Evolutionary conservation across 805 yeast species (phyloP), one percentile per base, ranked within the genome.

Genomic region (Candida schatavii): DNA sequence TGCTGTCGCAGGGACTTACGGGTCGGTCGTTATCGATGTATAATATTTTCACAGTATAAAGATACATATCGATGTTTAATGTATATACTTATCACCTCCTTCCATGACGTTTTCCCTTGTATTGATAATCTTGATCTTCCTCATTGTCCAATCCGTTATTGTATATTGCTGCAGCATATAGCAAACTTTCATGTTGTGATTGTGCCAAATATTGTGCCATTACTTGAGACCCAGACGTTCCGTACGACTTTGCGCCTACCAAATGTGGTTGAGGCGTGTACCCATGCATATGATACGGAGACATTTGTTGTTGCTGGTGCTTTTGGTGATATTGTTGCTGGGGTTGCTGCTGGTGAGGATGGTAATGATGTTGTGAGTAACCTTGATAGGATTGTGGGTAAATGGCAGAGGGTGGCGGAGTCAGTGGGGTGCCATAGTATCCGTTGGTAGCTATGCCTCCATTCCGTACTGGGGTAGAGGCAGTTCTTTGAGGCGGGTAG

Each of bases 161-260:
- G 38, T 53, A 42, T 10, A 61, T 49, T 26, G 49, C 49, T 3
- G 66, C 57, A 5, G 67, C 66, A 56, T 79, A 81, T 44, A 78
- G 57, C 53, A 77, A 60, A 35, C 73, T 72, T 9, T 83, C 83
- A 45, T 80, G 83, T 50, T 81, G 86, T 4, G 83, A 68, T 56
- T 80, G 85, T n/a, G 87, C 85, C 50, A 84, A 66, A 55, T 83
- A 84, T 54, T 83, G 88, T 0, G 88, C 83, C 88, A 84, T 82
- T 10, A 84, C 87, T 50, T 81, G 85, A 0, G 86, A 80, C 2
- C 89, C 88, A 5, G 83, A 63, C 9, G 62, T 46, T 7, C 56
- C 44, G 38, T 44, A 41, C 9, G 17, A 13, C 17, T 35, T 7
- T 5, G 27, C 11, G 10, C 15, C 26, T 5, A 13, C n/a, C 17